These are phyloP conservation scores for Xerocomellus intermedius DNA, from an alignment of 768 basidiomycete species.

Conservation along the genomic window DNA sequence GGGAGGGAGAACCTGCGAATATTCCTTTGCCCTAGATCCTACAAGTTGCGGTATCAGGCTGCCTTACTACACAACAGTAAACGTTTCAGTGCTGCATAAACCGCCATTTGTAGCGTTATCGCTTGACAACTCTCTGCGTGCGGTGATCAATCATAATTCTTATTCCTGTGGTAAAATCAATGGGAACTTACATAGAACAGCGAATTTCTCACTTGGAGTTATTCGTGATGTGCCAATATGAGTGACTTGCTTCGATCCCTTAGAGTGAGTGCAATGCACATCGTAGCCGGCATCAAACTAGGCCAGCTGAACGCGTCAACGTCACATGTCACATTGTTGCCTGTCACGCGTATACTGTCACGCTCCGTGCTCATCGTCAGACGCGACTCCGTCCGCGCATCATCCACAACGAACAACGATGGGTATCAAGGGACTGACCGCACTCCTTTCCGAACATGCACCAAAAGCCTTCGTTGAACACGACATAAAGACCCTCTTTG, in stretches of 20 bases:
- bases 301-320: background rate
- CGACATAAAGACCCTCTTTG: slow-evolving; percentile 96
- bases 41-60: background rate
- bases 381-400: background rate
- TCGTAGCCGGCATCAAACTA: too few species aligned
- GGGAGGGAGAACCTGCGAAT: too few species aligned
- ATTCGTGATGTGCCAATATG: too few species aligned
- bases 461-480: slow-evolving; percentile 85
- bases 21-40: background rate
- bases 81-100: background rate
- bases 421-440: slow-evolving; percentile 97
- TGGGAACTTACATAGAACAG: too few species aligned
- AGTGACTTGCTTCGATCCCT: too few species aligned
- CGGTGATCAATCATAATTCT: too few species aligned
- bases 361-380: background rate
- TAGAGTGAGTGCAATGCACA: background rate
- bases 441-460: slow-evolving; percentile 84
- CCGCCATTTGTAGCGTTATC: too few species aligned
- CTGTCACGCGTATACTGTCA: slow-evolving; percentile 18
- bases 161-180: too few species aligned
- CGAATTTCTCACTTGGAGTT: too few species aligned
- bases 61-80: background rate
- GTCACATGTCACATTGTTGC: slow-evolving; percentile 14
- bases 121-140: too few species aligned
- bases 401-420: slow-evolving; percentile 35